Base-by-base conservation (phyloP, 2,329 filamentous ascomycete genomes). In the Exophiala sp. region DNA sequence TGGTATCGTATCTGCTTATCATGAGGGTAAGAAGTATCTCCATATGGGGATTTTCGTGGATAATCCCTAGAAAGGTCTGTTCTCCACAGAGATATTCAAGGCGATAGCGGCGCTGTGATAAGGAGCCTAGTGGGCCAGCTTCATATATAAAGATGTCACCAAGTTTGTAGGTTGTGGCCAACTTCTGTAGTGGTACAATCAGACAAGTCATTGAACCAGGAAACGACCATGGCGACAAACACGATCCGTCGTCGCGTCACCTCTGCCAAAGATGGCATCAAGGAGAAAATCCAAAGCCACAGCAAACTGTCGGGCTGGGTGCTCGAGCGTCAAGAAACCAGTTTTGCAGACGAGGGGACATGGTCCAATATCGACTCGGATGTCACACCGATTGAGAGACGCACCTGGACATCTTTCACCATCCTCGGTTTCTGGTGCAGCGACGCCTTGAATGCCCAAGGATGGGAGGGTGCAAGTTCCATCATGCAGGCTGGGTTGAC, bases 401-500 rank as follows among this genome's bases (percentile, higher is more conserved):
- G 69, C n/a, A 72, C 68, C 23, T 73, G 69, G 70, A 66, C 63
- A 6, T 54, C 60, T 14, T 60, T 62, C 55, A 70, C 69, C 0
- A 73, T 72, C 54, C 58, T 70, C 1, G 63, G 62, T 2, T 72
- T 70, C 48, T 72, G 70, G 70, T 69, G 71, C 53, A 68, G 66
- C 24, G 66, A 67, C 22, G 35, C 43, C 23, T 27, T 54, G 22
- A 48, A 18, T 27, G 43, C 45, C 19, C 42, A 47, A 18, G 41
- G 29, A 23, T 57, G 51, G 51, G 21, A 49, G 18, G 46, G 30
- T 3, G 45, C 61, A 44, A 61, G 59, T 10, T 69, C 70, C 34
- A 73, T 76, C 49, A 64, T 76, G 3, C 67, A 70, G 11, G 68
- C 76, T 21, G 77, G 78, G 1, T 66, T 81, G 14, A 74, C 70